Conservation (phyloP, 352 stramenopile species). For the Globisporangium perplexum region DNA sequence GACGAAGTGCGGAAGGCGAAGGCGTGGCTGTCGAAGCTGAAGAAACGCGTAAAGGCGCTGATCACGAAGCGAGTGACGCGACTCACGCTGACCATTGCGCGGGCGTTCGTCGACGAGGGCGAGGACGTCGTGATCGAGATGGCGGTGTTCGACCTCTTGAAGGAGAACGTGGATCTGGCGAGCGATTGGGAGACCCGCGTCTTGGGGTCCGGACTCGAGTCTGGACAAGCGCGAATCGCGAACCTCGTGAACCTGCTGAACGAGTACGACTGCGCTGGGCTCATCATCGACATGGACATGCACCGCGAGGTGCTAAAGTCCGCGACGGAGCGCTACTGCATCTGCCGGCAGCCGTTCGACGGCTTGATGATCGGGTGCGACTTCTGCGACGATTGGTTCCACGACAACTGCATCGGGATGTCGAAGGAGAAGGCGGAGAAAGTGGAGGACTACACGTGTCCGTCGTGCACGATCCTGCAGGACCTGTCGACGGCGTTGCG, state of each 20-base stretch:
- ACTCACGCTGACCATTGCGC: slow-evolving; percentile 52
- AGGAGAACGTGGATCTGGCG: slow-evolving; percentile 75
- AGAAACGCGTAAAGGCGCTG: slow-evolving; percentile 73
- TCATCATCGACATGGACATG: slow-evolving; percentile 86
- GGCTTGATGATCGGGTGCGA: slow-evolving; percentile 89
- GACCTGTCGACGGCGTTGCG: slow-evolving; percentile 69
- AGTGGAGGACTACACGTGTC: slow-evolving; percentile 94
- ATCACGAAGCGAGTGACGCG: slow-evolving; percentile 63
- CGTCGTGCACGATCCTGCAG: slow-evolving; percentile 90
- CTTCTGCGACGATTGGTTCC: slow-evolving; percentile 87
- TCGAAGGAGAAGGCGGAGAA: slow-evolving; percentile 93
- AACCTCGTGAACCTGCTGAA: slow-evolving; percentile 63
- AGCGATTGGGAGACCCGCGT: slow-evolving; percentile 79
- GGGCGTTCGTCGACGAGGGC: slow-evolving; percentile 74
- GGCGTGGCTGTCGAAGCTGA: slow-evolving; percentile 78
- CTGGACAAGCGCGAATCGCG: slow-evolving; percentile 67
- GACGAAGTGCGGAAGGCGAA: slow-evolving; percentile 80
- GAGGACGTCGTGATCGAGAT: slow-evolving; percentile 73
- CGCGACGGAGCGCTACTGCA: slow-evolving; percentile 89
- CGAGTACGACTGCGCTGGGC: slow-evolving; percentile 70
- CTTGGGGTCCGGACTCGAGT: slow-evolving; percentile 69
- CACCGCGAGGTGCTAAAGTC: slow-evolving; percentile 88
- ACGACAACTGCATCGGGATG: slow-evolving; percentile 88
- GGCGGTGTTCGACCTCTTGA: slow-evolving; percentile 68
- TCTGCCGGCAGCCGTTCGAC: slow-evolving; percentile 89